These are phyloP conservation scores for Leccinum solheimii DNA, from an alignment of 1,284 basidiomycete genomes.

Conservation along the genomic window DNA sequence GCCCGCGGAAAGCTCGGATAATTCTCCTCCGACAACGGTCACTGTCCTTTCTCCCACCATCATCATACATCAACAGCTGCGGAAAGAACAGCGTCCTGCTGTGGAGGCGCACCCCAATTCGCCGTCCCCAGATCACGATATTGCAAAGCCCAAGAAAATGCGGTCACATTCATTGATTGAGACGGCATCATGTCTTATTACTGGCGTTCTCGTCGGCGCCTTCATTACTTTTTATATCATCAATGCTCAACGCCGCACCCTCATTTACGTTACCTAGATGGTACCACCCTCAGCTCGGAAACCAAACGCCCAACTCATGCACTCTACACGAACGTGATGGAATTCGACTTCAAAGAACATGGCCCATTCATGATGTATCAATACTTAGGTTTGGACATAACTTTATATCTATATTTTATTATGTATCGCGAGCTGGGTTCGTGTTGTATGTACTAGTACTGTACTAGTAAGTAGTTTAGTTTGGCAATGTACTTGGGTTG, in stretches of 20 bases:
- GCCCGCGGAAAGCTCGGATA: conserved; percentile 3
- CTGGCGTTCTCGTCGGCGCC: conserved; percentile 56
- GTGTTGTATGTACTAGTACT: neutral
- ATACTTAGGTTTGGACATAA: conserved; percentile 17
- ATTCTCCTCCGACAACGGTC: conserved; percentile 14
- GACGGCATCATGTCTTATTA: conserved; percentile 51
- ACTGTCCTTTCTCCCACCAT: conserved; percentile 29
- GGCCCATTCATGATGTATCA: conserved; percentile 17
- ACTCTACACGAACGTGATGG: neutral
- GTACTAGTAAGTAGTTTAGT: neutral
- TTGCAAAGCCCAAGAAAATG: conserved; percentile 17
- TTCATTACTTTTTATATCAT: conserved; percentile 52
- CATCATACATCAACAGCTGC: conserved; percentile 29
- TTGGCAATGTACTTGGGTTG: neutral
- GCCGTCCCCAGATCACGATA: conserved; percentile 8
- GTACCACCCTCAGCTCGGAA: neutral
- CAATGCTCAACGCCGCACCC: conserved; percentile 50
- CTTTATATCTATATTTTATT: conserved; percentile 33
- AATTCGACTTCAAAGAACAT: conserved; percentile 2
- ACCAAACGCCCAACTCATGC: neutral
- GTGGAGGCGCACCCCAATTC: conserved; percentile 10
- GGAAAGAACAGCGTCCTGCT: conserved; percentile 14
- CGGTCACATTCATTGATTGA: conserved; percentile 39
- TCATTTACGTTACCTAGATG: conserved; percentile 40
- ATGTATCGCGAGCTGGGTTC: conserved; percentile 19